Base-by-base conservation (phyloP, 257 asterid species). In the Plectranthus barbatus region DNA sequence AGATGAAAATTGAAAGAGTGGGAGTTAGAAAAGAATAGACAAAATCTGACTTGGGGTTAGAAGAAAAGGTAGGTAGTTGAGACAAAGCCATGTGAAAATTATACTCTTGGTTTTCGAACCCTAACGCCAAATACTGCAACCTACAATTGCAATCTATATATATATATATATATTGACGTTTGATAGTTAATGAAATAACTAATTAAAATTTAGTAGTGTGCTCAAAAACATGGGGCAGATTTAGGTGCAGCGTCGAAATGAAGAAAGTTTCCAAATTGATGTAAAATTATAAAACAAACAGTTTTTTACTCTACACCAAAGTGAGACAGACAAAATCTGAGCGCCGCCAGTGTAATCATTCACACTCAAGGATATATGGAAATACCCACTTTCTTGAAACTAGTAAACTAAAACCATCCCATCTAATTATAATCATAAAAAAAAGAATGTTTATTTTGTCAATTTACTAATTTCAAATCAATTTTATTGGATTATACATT, bases 271-370 rank as follows among this genome's bases (percentile, higher is more conserved):
- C 69, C 36, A 36, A 67, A 61, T 34, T 46, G 45, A 72, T 34
- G 74, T 24, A 73, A 67, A 59, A 29, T 40, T 48, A 53, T 11
- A 46, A 48, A 53, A 69, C 66, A 71, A 68, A 68, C 52, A 74
- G 56, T 64, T 33, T 15, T 20, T 19, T 8, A 51, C 48, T 54
- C 39, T 29, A 47, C 41, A 42, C 78, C 73, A 68, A 69, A 66
- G 67, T 53, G 26, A 59, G 79, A 76, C 75, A 67, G 79, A 76
- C 84, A 79, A 79, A 55, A 72, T 72, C 81, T 79, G 84, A 66
- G 74, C 84, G 79, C 79, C 84, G 79, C 77, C 81, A 57, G 77
- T 72, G 76, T 79, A 67, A 79, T 76, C 79, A 76, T 79, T 70
- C 81, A 52, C 59, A 65, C 41, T n/a, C 73, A 47, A 13, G 45